Evolutionary conservation across 2,329 filamentous ascomycete genomes (phyloP).

Genomic region (Fusarium dlaminii): DNA sequence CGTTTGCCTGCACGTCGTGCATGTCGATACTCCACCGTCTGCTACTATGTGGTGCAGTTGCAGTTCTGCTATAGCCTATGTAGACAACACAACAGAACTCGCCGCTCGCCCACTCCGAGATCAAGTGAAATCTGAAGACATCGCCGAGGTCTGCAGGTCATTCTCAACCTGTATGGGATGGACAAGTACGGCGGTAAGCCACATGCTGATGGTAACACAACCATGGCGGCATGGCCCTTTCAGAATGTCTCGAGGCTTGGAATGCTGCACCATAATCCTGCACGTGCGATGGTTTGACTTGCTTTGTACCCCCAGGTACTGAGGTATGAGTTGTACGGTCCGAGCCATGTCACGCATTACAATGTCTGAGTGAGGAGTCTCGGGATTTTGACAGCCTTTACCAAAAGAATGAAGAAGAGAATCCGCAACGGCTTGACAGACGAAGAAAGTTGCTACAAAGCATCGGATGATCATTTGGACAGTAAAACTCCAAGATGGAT

Average conservation of each 20-base stretch:
- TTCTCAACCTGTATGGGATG: conserved; percentile 21
- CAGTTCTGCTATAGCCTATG: conserved; percentile 19
- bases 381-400: conserved; percentile 27
- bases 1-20: conserved; percentile 30
- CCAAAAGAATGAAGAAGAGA: background rate
- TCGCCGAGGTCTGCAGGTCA: conserved; percentile 28
- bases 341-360: conserved; percentile 28
- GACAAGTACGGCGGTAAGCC: conserved; percentile 31
- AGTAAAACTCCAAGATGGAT: conserved; percentile 33
- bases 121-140: conserved; percentile 7
- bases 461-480: conserved; percentile 27
- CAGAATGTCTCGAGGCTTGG: conserved; percentile 37
- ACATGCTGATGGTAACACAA: conserved; percentile 36
- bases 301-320: conserved; percentile 8
- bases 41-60: conserved; percentile 24
- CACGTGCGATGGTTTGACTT: conserved; percentile 41
- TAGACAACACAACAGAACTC: conserved; percentile 15
- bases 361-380: conserved; percentile 4
- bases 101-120: conserved; percentile 26
- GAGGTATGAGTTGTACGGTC: conserved; percentile 17
- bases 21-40: conserved; percentile 31
- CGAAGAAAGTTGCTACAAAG: conserved; percentile 11
- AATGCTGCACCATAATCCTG: conserved; percentile 37
- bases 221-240: conserved; percentile 21
- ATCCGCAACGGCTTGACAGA: conserved; percentile 17